phyloP scores from a whole-genome alignment of 352 stramenopile genomes.

The Globisporangium cystogenes region DNA sequence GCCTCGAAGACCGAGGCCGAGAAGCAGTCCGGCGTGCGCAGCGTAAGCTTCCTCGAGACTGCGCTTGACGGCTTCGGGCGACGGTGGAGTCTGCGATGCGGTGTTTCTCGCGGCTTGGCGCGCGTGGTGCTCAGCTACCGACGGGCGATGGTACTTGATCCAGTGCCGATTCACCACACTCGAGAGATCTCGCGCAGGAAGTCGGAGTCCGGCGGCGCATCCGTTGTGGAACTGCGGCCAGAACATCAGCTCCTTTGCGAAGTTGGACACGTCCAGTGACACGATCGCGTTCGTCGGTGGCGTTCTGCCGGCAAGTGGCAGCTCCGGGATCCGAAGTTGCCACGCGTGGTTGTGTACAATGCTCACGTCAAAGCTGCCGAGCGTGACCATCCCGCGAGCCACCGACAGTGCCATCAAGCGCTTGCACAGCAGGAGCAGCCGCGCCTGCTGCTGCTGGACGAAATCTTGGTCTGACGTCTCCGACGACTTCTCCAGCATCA shows the following conservation, averaged over 20 bases:
- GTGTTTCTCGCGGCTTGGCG: slow-evolving; percentile 7
- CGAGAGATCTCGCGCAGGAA: slow-evolving; percentile 65
- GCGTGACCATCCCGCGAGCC: slow-evolving; percentile 95
- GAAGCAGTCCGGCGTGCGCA: slow-evolving; percentile 92
- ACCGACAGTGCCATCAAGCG: slow-evolving; percentile 91
- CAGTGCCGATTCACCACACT: slow-evolving; percentile 93
- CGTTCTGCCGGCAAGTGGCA: slow-evolving; percentile 92
- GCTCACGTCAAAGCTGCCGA: slow-evolving; percentile 85
- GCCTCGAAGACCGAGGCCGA: slow-evolving; percentile 92
- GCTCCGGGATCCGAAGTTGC: slow-evolving; percentile 86
- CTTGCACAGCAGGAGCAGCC: slow-evolving; percentile 93
- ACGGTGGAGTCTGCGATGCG: slow-evolving; percentile 1
- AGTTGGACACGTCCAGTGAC: slow-evolving; percentile 88
- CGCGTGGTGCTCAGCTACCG: slow-evolving; percentile 26
- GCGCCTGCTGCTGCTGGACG: slow-evolving; percentile 89
- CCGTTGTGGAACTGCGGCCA: slow-evolving; percentile 99
- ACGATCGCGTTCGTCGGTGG: slow-evolving; percentile 93
- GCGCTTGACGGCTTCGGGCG: slow-evolving; percentile 17
- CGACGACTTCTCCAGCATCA: slow-evolving; percentile 63
- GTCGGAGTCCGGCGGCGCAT: slow-evolving; percentile 91
- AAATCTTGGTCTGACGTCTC: slow-evolving; percentile 72
- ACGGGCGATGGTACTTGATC: slow-evolving; percentile 97
- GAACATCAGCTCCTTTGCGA: slow-evolving; percentile 88
- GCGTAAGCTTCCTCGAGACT: slow-evolving; percentile 80
- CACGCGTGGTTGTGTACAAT: slow-evolving; percentile 71